Evolutionary conservation across 805 yeast species (phyloP).

Genomic region (Candida adriatica): DNA sequence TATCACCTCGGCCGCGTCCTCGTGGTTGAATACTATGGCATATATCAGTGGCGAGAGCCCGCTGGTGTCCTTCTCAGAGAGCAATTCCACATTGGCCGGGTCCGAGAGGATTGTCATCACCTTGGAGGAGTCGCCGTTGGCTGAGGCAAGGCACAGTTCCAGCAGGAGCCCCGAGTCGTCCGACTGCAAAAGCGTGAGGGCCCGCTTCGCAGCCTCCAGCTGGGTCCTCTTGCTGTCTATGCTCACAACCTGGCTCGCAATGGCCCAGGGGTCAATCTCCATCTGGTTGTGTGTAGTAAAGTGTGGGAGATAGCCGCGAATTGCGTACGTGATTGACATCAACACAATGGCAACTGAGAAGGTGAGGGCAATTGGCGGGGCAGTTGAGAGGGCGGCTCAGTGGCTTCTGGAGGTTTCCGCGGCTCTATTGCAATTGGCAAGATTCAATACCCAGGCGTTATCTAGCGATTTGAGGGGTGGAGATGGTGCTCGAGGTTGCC

Average conservation of each 20-base stretch:
- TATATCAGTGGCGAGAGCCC: slow-evolving; percentile 44
- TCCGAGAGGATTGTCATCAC: slow-evolving; percentile 19
- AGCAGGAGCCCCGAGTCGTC: slow-evolving; percentile 16
- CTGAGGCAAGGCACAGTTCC: slow-evolving; percentile 32
- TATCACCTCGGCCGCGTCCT: slow-evolving; percentile 35
- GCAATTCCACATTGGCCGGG: slow-evolving; percentile 20
- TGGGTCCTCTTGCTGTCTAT: slow-evolving; percentile 3
- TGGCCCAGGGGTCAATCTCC: slow-evolving; percentile 15
- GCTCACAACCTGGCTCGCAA: neutral
- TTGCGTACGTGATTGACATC: neutral
- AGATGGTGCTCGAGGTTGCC: no score
- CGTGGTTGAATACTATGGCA: slow-evolving; percentile 48
- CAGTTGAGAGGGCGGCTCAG: slow-evolving; percentile 11
- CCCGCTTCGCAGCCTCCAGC: slow-evolving; percentile 16
- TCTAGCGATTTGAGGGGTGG: no score
- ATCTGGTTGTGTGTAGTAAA: neutral
- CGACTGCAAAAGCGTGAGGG: slow-evolving; percentile 8
- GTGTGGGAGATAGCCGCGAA: neutral
- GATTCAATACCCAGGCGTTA: no score
- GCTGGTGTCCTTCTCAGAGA: slow-evolving; percentile 28
- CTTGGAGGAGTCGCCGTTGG: slow-evolving; percentile 28
- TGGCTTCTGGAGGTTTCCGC: no score
- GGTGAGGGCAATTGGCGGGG: slow-evolving; percentile 14
- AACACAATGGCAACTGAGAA: neutral
- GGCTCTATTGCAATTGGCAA: no score